These are phyloP conservation scores for Alternaria arborescens DNA, from an alignment of 2,329 filamentous ascomycete genomes.

Conservation along the genomic window DNA sequence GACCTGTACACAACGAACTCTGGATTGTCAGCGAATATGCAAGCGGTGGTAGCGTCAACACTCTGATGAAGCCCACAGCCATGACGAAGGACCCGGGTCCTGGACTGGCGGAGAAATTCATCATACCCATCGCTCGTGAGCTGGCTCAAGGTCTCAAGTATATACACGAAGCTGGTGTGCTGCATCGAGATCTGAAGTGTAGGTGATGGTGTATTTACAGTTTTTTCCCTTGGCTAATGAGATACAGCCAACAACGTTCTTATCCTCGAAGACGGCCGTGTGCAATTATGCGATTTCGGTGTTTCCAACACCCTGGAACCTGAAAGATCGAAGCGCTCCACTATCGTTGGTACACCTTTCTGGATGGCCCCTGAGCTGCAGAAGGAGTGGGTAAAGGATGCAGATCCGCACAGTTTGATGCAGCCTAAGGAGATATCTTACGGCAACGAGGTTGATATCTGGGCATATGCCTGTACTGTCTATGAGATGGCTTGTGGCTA, in stretches of 20 bases:
- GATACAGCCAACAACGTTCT: conserved; percentile 74
- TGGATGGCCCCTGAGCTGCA: conserved; percentile 85
- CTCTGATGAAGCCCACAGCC: conserved; percentile 62
- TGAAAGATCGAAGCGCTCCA: conserved; percentile 78
- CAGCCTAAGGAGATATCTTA: conserved; percentile 62
- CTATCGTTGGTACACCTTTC: conserved; percentile 82
- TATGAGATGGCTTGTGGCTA: conserved; percentile 82
- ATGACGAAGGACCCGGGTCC: conserved; percentile 35
- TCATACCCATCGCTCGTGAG: conserved; percentile 70
- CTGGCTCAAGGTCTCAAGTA: conserved; percentile 68
- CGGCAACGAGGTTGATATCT: conserved; percentile 71
- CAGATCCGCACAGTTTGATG: conserved; percentile 63
- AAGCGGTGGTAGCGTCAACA: conserved; percentile 80
- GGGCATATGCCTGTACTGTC: conserved; percentile 83
- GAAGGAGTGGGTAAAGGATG: conserved; percentile 60
- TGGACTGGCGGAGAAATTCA: conserved; percentile 66
- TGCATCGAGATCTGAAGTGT: conserved; percentile 73
- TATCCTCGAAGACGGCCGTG: conserved; percentile 76
- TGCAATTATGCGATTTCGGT: conserved; percentile 86
- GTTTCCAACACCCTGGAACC: conserved; percentile 81
- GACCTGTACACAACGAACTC: conserved; percentile 79
- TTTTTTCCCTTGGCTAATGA: neutral
- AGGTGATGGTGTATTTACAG: conserved; percentile 10
- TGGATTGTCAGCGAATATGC: conserved; percentile 92
- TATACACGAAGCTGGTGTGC: conserved; percentile 71